Base-by-base conservation (phyloP, 257 asterid genomes). In the Linaria vulgaris region DNA sequence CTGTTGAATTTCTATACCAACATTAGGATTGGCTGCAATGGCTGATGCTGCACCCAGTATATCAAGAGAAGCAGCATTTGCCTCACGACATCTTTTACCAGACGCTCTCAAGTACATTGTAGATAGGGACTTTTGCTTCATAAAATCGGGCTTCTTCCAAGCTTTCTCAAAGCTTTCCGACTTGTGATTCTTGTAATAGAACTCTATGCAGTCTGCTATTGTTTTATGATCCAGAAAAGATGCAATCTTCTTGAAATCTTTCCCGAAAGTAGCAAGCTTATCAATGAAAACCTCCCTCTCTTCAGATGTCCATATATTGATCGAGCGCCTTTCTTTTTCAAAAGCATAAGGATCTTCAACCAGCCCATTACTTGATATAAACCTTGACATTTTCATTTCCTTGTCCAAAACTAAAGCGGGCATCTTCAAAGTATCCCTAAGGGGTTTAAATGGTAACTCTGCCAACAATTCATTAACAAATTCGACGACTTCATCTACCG, bases 161-260 rank as follows among this genome's bases (percentile, higher is more conserved):
- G 92, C 87, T 74, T 82, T 86, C 74, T 61, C 75, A 68, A 94
- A 94, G 74, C 75, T 55, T 63, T 86, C 94, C 1, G 95, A 80
- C 70, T 90, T 94, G 85, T 88, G 97, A 72, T 88, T 94, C 84
- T 94, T 94, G 81, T 90, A 94, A 72, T 94, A 94, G 68, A 94
- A 94, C 84, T 94, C 95, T 20, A 94, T 41, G 71, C 99, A 94
- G 74, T 94, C 99, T 8, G 99, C 97, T 46, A 83, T 70, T 46
- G 96, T 85, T 66, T 84, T 94, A 67, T 83, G 88, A 20, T 80
- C 83, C 24, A 94, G 75, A 76, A 83, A 90, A 64, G 97, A 90
- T 57, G 97, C 84, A 49, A 94, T 94, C 72, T 77, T 82, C 9
- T 49, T 53, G 76, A 94, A 94, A 73, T 94, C 77, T 71, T 94